Conservation (phyloP, 495 filamentous ascomycete genomes). For the Antarctomyces pellizariae region DNA sequence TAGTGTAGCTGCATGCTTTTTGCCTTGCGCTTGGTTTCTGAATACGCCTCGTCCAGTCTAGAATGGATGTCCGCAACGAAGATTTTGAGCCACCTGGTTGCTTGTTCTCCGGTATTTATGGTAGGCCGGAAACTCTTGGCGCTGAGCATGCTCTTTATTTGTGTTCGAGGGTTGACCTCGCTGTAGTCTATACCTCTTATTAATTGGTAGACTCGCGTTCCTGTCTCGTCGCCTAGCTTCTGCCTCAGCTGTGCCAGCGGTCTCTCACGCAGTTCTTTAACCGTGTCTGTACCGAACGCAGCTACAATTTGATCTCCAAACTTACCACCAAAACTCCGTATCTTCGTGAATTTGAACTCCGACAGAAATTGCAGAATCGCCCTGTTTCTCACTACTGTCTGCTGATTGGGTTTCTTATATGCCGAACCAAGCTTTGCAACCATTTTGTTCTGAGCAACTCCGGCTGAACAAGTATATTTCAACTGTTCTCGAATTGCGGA, state of each 20-base stretch:
- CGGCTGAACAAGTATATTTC: constrained; percentile 77
- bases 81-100: constrained; percentile 66
- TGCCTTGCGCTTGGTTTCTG: constrained; percentile 73
- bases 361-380: constrained; percentile 61
- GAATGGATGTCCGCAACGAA: constrained; percentile 85
- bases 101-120: constrained; percentile 63
- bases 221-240: constrained; percentile 67
- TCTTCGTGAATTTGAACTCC: constrained; percentile 85
- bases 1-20: constrained; percentile 68
- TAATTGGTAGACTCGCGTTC: constrained; percentile 66
- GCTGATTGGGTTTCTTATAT: constrained; percentile 79
- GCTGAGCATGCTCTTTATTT: constrained; percentile 95
- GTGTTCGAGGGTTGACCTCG: constrained; percentile 76
- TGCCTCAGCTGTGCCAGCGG: constrained; percentile 56
- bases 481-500: constrained; percentile 37
- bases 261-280: constrained; percentile 51
- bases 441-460: constrained; percentile 82
- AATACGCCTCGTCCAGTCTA: constrained; percentile 71
- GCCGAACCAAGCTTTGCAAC: constrained; percentile 80
- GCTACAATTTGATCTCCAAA: constrained; percentile 65
- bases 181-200: constrained; percentile 69
- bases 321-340: constrained; percentile 90
- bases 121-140: constrained; percentile 84
- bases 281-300: constrained; percentile 54
- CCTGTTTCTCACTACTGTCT: constrained; percentile 72